Percentiles rank a stretch among this genome's conserved stretches.
Evolutionary conservation across 345 rosid genomes (phyloP).

Genomic region (Melaleuca alternifolia): DNA sequence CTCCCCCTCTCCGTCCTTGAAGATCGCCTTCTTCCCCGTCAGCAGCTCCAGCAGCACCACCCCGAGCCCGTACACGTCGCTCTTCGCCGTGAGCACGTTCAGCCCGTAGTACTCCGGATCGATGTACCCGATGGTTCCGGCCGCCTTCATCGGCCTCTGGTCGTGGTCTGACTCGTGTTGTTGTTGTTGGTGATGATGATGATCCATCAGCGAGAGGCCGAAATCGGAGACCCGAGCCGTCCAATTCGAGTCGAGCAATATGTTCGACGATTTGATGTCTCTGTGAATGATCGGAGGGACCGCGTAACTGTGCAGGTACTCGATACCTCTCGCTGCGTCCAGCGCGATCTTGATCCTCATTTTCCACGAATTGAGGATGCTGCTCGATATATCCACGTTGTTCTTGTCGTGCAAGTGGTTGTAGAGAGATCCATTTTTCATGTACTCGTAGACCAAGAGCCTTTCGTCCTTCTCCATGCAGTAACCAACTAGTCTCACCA

Average conservation of each 20-base stretch:
- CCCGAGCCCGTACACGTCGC: constrained; percentile 86
- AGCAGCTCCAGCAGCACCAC: constrained; percentile 71
- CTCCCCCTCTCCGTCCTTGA: constrained; percentile 17
- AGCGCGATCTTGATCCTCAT: constrained; percentile 70
- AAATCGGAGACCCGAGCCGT: constrained; percentile 81
- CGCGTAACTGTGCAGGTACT: constrained; percentile 74
- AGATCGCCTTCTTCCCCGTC: constrained; percentile 69
- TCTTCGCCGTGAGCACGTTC: constrained; percentile 68
- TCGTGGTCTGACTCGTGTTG: constrained; percentile 2
- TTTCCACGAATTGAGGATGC: constrained; percentile 77
- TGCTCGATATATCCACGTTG: constrained; percentile 43
- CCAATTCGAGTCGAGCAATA: constrained; percentile 64
- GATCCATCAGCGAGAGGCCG: constrained; percentile 63
- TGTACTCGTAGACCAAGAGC: constrained; percentile 82
- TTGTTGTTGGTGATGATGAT: background rate
- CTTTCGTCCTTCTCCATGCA: constrained; percentile 26
- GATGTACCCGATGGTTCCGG: constrained; percentile 84
- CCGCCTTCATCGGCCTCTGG: constrained; percentile 50
- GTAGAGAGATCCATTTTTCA: constrained; percentile 80
- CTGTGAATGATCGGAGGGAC: constrained; percentile 86
- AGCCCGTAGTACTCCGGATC: constrained; percentile 92
- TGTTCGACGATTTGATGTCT: constrained; percentile 81
- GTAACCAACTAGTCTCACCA: constrained; percentile 36
- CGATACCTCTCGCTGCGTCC: constrained; percentile 84
- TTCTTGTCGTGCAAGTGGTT: constrained; percentile 66